Evolutionary conservation across 2,329 filamentous ascomycete genomes (phyloP).

Genomic region (Blastomyces silverae): DNA sequence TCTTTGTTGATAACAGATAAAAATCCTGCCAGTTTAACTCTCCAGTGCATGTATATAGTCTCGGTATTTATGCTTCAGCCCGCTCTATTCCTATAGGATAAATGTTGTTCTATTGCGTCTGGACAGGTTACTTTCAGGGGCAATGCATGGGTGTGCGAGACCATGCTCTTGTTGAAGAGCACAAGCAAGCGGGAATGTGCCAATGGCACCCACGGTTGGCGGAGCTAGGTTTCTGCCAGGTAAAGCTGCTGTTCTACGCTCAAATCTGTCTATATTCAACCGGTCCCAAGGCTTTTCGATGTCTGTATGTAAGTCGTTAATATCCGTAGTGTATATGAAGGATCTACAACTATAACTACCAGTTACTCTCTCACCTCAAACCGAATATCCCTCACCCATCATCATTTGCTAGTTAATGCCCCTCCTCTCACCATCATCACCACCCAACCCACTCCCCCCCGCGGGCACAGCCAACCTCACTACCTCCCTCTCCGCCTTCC

Average conservation of each 20-base stretch:
- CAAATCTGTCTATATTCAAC: background rate
- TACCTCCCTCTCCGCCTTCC: conserved; percentile 14
- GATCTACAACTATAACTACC: background rate
- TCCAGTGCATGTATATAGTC: too few species aligned
- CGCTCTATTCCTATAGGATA: background rate
- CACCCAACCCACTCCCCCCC: background rate
- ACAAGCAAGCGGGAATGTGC: background rate
- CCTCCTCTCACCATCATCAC: background rate
- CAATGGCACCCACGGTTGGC: background rate
- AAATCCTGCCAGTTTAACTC: too few species aligned
- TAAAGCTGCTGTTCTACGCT: background rate
- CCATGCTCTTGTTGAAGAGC: background rate
- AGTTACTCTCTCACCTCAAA: background rate
- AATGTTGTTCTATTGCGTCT: background rate
- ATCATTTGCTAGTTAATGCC: background rate
- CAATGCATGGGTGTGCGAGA: background rate
- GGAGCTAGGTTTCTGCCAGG: background rate
- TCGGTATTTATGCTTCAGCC: background rate
- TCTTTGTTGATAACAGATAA: too few species aligned
- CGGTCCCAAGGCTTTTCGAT: background rate
- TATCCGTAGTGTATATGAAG: background rate
- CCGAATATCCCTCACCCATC: background rate
- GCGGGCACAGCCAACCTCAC: conserved; percentile 15
- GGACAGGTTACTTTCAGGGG: background rate
- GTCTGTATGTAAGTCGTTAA: background rate